These are phyloP conservation scores for Russula griseocarnosa DNA, from an alignment of 768 basidiomycete genomes.

Conservation along the genomic window DNA sequence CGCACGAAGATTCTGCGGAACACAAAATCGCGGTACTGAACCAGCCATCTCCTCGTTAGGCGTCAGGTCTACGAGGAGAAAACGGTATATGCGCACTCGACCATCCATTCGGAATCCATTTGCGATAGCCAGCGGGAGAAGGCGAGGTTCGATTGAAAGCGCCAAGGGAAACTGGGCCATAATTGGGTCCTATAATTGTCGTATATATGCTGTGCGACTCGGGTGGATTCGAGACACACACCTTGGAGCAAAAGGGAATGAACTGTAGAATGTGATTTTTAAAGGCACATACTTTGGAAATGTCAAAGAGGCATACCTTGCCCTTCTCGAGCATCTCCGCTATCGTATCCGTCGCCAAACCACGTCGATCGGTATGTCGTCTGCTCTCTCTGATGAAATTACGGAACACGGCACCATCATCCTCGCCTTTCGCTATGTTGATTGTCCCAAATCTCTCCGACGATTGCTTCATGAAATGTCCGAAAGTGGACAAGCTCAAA, in stretches of 20 bases:
- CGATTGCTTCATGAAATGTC: constrained; percentile 59
- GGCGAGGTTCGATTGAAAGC: constrained; percentile 69
- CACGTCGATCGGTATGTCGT: constrained; percentile 54
- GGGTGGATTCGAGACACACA: constrained; percentile 33
- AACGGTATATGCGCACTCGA: constrained; percentile 45
- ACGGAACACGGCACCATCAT: constrained; percentile 65
- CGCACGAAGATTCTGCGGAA: constrained; percentile 84
- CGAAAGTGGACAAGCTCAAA: constrained; percentile 56
- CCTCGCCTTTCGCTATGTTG: constrained; percentile 66
- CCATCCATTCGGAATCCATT: constrained; percentile 79
- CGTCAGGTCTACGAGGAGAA: neutral
- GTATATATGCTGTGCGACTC: neutral
- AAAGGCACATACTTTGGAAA: constrained; percentile 2
- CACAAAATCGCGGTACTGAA: constrained; percentile 78
- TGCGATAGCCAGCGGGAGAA: constrained; percentile 63
- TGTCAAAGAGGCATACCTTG: constrained; percentile 45
- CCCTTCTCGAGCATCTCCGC: constrained; percentile 66
- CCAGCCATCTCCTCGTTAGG: neutral
- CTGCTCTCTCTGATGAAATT: constrained; percentile 67
- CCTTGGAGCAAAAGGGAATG: constrained; percentile 72
- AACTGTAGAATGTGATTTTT: constrained; percentile 44
- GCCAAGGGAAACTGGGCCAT: constrained; percentile 74
- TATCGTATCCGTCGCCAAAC: constrained; percentile 59
- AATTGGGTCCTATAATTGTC: constrained; percentile 57
- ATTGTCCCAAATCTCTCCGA: constrained; percentile 59